Evolutionary conservation across 306 rosid genomes (phyloP).

Genomic region (Medicago arabica): DNA sequence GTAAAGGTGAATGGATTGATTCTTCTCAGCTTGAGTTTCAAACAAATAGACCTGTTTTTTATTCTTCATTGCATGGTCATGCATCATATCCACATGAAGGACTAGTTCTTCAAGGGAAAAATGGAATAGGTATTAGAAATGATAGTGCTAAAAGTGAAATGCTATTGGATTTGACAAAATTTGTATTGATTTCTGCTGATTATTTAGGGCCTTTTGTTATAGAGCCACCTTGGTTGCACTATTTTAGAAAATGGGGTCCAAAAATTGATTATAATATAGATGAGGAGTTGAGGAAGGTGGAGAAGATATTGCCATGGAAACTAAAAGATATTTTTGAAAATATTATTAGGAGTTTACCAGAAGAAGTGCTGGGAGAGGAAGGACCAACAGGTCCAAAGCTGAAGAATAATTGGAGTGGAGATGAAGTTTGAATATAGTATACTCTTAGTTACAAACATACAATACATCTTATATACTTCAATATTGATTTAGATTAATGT

Average conservation of each 20-base stretch:
- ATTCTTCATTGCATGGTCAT: constrained; percentile 74
- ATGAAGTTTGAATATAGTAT: constrained; percentile 3
- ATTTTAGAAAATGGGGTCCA: constrained; percentile 26
- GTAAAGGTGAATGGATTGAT: constrained; percentile 72
- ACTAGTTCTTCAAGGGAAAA: constrained; percentile 60
- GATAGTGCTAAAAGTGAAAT: constrained; percentile 57
- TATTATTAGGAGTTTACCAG: constrained; percentile 48
- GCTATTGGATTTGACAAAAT: constrained; percentile 50
- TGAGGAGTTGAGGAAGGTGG: constrained; percentile 38
- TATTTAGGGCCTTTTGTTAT: constrained; percentile 50
- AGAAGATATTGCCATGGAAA: constrained; percentile 48
- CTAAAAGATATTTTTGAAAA: constrained; percentile 43
- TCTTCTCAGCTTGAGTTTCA: constrained; percentile 65
- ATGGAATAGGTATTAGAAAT: constrained; percentile 61
- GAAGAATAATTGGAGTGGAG: constrained; percentile 9
- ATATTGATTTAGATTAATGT: background rate
- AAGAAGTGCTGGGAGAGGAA: constrained; percentile 69
- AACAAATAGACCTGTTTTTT: constrained; percentile 48
- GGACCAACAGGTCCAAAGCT: constrained; percentile 56
- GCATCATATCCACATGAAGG: constrained; percentile 72
- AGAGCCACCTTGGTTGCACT: constrained; percentile 80
- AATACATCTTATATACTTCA: background rate
- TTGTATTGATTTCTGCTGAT: constrained; percentile 55
- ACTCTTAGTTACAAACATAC: background rate
- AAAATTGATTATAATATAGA: constrained; percentile 6